Percentiles rank a stretch among this genome's conserved stretches.
Conservation (phyloP, 2,329 filamentous ascomycete species). For the Aspergillus pseudonomiae region DNA sequence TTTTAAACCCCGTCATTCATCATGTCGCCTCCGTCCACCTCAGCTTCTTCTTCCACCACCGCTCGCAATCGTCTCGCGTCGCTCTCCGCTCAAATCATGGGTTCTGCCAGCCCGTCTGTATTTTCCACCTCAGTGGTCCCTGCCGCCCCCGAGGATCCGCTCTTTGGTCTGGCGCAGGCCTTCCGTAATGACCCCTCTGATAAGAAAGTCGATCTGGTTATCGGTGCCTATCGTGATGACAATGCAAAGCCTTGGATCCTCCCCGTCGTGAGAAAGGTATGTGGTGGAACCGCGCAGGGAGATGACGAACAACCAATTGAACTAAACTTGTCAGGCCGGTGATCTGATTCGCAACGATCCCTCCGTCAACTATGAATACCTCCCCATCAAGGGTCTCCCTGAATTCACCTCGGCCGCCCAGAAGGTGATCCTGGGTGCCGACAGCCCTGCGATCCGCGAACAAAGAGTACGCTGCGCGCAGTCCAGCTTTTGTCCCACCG, state of each 20-base stretch:
- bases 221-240: conserved; percentile 94
- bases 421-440: conserved; percentile 79
- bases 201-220: conserved; percentile 90
- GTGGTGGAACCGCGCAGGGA: neutral
- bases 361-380: conserved; percentile 95
- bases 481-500: neutral
- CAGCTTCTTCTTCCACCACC: conserved; percentile 16
- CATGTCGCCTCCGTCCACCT: conserved; percentile 13
- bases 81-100: conserved; percentile 63
- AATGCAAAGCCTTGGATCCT: conserved; percentile 97
- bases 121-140: conserved; percentile 79
- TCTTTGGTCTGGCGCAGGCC: conserved; percentile 90
- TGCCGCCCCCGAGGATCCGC: conserved; percentile 89
- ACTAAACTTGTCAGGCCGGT: conserved; percentile 69
- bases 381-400: conserved; percentile 86
- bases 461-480: conserved; percentile 63
- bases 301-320: conserved; percentile 5
- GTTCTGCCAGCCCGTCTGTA: conserved; percentile 62
- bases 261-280: conserved; percentile 92
- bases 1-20: conserved; percentile 22
- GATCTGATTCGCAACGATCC: conserved; percentile 86
- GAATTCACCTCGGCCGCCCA: conserved; percentile 88
- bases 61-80: conserved; percentile 37
- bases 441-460: conserved; percentile 80
- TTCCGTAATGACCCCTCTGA: conserved; percentile 75